phyloP scores from a whole-genome alignment of 1,284 basidiomycete species.

The Mycosarcoma maydis region DNA sequence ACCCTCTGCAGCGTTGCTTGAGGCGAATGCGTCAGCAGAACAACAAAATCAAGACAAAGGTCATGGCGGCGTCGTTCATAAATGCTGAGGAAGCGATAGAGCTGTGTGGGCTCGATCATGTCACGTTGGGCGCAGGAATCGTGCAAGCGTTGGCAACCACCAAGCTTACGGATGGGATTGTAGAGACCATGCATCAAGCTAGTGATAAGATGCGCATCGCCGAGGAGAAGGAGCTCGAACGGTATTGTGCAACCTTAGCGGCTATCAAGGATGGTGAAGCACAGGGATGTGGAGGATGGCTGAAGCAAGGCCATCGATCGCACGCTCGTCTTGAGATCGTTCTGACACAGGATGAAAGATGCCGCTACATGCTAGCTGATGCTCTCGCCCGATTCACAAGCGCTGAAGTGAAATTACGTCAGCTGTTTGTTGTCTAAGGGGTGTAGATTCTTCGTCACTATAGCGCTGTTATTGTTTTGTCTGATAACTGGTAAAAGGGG shows the following conservation, averaged over 20 bases:
- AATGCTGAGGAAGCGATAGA: slow-evolving; percentile 10
- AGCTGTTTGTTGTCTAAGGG: slow-evolving; percentile 14
- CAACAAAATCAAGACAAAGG: slow-evolving; percentile 10
- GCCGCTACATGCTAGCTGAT: slow-evolving; percentile 22
- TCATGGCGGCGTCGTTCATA: slow-evolving; percentile 25
- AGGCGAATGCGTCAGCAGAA: slow-evolving; percentile 9
- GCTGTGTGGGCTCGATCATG: slow-evolving; percentile 24
- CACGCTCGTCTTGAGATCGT: slow-evolving; percentile 5
- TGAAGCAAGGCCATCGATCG: slow-evolving; percentile 4
- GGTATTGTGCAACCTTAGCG: slow-evolving; percentile 11
- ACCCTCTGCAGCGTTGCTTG: slow-evolving; percentile 19
- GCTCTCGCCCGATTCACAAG: slow-evolving; percentile 18
- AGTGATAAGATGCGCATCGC: background rate
- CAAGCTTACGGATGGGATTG: background rate
- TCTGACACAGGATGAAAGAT: slow-evolving; percentile 15
- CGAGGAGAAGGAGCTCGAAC: slow-evolving; percentile 9
- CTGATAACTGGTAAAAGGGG: too few species aligned
- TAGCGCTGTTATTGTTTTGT: too few species aligned
- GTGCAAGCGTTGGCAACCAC: slow-evolving; percentile 18
- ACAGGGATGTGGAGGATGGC: slow-evolving; percentile 23
- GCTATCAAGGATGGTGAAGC: slow-evolving; percentile 2
- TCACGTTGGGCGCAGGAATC: slow-evolving; percentile 18
- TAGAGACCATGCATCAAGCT: slow-evolving; percentile 3
- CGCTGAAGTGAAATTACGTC: slow-evolving; percentile 8
- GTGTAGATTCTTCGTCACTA: too few species aligned